Base-by-base conservation (phyloP, 805 yeast genomes). In the Yamadazyma paraphyllophila region DNA sequence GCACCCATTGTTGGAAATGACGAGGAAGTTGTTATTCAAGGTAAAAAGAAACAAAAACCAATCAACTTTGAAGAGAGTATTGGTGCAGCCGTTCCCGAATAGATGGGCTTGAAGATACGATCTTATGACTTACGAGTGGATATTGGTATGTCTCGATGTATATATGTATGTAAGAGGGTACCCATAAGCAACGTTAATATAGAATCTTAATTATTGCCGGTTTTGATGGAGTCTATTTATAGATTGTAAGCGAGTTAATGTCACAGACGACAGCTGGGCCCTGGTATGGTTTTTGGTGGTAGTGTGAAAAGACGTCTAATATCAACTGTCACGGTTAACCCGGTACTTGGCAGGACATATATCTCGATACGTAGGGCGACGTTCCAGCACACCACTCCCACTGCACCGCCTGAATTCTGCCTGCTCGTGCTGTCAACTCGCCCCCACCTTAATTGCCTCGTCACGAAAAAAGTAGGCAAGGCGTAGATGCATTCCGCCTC, bases 1-100 rank as follows among this genome's bases (percentile, higher is more conserved):
- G 76, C 68, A 1, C 69, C 70, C 14, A 46, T 69, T 1, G 77
- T 71, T 1, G 76, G 76, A 7, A 66, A 59, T 41, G 71, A 69
- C 49, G 73, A 66, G 45, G 72, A 63, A 1, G 46, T 34, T 12
- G 39, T 51, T 6, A 39, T 46, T 3, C 41, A 47, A 15, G 55
- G 55, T 15, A 51, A 51, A 26, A 51, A 46, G 32, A 46, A 20
- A 33, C 35, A 29, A 27, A 30, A 29, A 24, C 48, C 39, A 15
- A 10, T n/a, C 16, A 27, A 39, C n/a, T 39, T 39, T 14, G 43
- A 39, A 32, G 36, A 39, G 10, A 24, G 12, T 12, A 31, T 39
- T 24, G 43, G 20, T 16, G 36, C 13, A 7, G 43, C 34, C n/a
- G 8, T 39, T 39, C 43, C 43, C 4, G 43, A 39, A 32, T 31